Conservation (phyloP, 176 grass and related monocot genomes). For the Rhynchospora tenuis region DNA sequence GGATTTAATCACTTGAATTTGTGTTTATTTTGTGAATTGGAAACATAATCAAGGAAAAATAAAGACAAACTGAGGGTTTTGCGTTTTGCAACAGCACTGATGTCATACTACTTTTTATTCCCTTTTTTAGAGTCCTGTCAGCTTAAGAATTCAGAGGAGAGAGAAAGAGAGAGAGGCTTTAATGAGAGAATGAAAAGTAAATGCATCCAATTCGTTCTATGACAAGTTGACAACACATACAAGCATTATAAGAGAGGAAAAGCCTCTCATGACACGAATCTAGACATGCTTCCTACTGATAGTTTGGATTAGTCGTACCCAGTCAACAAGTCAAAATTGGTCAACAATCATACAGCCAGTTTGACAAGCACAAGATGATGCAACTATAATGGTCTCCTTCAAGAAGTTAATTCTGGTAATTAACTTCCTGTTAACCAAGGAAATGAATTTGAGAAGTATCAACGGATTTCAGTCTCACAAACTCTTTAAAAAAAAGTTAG, state of each 20-base stretch:
- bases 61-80: background rate
- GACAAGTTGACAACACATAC: background rate
- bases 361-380: background rate
- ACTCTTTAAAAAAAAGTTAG: background rate
- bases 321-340: background rate
- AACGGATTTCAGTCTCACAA: too few relatives aligned
- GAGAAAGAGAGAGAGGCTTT: background rate
- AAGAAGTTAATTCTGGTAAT: background rate
- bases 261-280: background rate
- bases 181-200: background rate
- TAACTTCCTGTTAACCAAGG: background rate
- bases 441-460: background rate
- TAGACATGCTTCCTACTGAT: background rate
- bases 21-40: background rate
- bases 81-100: background rate
- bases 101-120: background rate
- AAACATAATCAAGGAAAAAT: background rate
- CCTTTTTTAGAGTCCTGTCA: background rate
- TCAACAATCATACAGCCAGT: background rate
- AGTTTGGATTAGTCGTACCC: background rate
- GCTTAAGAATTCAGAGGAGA: background rate
- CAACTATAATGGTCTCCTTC: background rate
- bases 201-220: background rate
- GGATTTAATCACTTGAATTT: background rate
- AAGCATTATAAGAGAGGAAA: background rate